Evolutionary conservation across 768 basidiomycete species (phyloP).

Genomic region (Termitomyces eurrhizus): DNA sequence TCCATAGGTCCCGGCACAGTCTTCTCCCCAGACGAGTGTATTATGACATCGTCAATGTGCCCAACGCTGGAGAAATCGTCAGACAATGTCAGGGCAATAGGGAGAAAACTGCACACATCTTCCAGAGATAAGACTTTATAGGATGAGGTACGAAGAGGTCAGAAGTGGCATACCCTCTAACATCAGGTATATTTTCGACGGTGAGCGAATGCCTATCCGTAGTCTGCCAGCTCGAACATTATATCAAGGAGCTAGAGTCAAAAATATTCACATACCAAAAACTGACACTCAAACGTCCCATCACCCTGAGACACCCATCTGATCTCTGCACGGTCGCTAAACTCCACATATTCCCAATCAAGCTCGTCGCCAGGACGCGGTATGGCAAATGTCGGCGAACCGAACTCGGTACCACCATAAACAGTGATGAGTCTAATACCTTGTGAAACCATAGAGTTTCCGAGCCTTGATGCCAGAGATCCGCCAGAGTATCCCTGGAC

Average conservation of each 20-base stretch:
- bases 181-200: constrained; percentile 30
- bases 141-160: constrained; percentile 36
- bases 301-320: constrained; percentile 33
- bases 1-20: too few relatives aligned
- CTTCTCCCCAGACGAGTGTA: too few relatives aligned
- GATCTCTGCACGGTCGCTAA: constrained; percentile 19
- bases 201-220: constrained; percentile 23
- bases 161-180: constrained; percentile 33
- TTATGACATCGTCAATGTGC: too few relatives aligned
- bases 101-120: constrained; percentile 20
- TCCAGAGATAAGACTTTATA: constrained; percentile 30
- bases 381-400: constrained; percentile 13
- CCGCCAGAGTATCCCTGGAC: constrained; percentile 28
- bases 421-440: constrained; percentile 24
- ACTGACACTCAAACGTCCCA: constrained; percentile 33
- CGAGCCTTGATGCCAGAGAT: constrained; percentile 26
- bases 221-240: constrained; percentile 15
- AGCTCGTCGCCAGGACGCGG: constrained; percentile 15
- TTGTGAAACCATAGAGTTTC: constrained; percentile 19
- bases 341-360: constrained; percentile 31
- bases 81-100: neutral
- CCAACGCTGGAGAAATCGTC: constrained; percentile 16
- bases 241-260: neutral
- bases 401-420: constrained; percentile 30
- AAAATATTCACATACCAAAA: constrained; percentile 24